These are phyloP conservation scores for Kandelia obovata DNA, from an alignment of 345 rosid genomes.

Conservation along the genomic window DNA sequence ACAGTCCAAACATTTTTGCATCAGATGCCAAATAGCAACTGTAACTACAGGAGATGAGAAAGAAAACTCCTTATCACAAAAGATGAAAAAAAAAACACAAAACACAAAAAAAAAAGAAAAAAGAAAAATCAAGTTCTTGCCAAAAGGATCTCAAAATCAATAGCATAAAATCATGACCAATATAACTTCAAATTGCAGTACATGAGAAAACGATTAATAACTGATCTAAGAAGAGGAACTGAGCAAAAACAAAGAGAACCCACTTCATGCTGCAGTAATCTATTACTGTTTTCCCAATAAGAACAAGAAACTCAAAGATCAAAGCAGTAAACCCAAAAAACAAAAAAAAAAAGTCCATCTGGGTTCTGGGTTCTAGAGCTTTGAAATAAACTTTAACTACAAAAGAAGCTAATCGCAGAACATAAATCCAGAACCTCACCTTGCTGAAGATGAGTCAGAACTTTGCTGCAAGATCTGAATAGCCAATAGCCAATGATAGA, in stretches of 20 bases:
- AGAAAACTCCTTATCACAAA: neutral
- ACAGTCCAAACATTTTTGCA: neutral
- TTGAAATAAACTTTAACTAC: too few relatives aligned
- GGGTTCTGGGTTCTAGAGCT: too few relatives aligned
- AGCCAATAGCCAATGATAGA: neutral
- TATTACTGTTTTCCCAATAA: neutral
- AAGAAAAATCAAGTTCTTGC: neutral
- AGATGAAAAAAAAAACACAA: neutral
- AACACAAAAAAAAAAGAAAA: neutral
- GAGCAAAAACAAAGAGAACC: neutral
- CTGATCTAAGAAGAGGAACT: neutral
- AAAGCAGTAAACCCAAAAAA: too few relatives aligned
- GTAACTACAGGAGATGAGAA: neutral
- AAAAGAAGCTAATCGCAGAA: neutral
- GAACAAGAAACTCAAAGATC: neutral
- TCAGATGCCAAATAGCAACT: neutral
- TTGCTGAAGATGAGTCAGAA: neutral
- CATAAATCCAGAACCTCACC: neutral
- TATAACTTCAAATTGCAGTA: neutral
- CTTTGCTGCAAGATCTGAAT: neutral
- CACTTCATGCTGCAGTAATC: neutral
- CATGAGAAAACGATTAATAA: neutral
- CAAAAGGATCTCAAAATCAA: too few relatives aligned
- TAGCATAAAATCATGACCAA: too few relatives aligned
- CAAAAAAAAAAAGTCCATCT: slow-evolving; percentile 8